Evolutionary conservation across 768 basidiomycete species (phyloP), one percentile per base, ranked within the genome.

Genomic region (Russula foetens): DNA sequence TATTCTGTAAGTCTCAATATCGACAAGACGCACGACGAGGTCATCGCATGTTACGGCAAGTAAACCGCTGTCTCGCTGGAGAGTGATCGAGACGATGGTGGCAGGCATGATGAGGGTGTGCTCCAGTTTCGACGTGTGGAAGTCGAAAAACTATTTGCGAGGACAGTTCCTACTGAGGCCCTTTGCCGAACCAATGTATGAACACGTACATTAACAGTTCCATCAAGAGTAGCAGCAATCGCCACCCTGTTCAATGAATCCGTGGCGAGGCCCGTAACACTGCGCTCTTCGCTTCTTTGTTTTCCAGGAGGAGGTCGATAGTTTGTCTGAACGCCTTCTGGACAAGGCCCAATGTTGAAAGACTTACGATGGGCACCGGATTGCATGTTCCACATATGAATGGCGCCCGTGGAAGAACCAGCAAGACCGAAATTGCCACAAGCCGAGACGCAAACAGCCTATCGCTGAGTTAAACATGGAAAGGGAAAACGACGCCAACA

Each of bases 331-430:
- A 79, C 79, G 62, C 82, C 83, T 23, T 78, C 71, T 24, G 88
- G 87, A 67, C 80, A 82, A 23, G 79, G 71, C 0, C 86, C 88
- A 24, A 96, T 68, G 62, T 78, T 75, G 70, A 90, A 98, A 1
- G 80, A 78, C 73, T 88, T 90, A 47, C 96, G 80, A 66, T 82
- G 81, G 59, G 94, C 81, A 1, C 97, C 97, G 4, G 90, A 93
- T 72, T 99, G 96, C 85, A 99, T 84, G 70, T 98, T 99, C 89
- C 92, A 98, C 86, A 95, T 86, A 59, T 84, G 72, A 41, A 98
- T 88, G 26, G 79, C 79, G 2, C 91, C 90, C 0, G 83, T 86
- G 2, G 90, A 90, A 1, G 88, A 88, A 26, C 92, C 85, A 4
- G 84, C 92, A 12, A 98, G 72, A 29, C 90, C 92, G 69, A 98